Conservation (phyloP, 352 stramenopile genomes). For the Phytophthora hibernalis region DNA sequence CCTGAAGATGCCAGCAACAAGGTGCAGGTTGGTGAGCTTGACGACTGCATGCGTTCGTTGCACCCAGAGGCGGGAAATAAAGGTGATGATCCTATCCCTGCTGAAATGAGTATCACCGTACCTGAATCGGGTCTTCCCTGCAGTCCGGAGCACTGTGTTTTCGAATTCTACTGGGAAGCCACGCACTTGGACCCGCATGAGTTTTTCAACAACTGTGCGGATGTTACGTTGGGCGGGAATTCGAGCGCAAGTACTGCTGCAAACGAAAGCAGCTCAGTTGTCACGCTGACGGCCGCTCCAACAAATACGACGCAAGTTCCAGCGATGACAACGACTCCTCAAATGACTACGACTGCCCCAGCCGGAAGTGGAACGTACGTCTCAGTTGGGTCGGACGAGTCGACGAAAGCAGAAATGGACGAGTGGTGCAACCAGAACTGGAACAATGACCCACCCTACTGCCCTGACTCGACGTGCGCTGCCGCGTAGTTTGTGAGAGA, state of each 20-base stretch:
- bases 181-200: conserved; percentile 39
- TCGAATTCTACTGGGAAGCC: conserved; percentile 45
- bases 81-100: conserved; percentile 36
- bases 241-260: conserved; percentile 5
- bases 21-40: conserved; percentile 38
- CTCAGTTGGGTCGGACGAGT: conserved; percentile 23
- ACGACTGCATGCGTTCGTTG: conserved; percentile 56
- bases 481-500: conserved; percentile 11
- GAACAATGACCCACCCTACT: conserved; percentile 38
- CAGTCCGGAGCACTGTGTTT: conserved; percentile 35
- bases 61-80: conserved; percentile 38
- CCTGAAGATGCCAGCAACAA: conserved; percentile 35
- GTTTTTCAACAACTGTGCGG: conserved; percentile 51
- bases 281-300: conserved; percentile 1
- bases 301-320: background rate
- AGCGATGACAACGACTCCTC: conserved; percentile 2
- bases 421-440: conserved; percentile 42
- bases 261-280: conserved; percentile 14
- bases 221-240: conserved; percentile 33
- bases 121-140: conserved; percentile 37
- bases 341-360: conserved; percentile 4
- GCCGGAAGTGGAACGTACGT: conserved; percentile 16
- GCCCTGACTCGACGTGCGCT: conserved; percentile 24
- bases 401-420: conserved; percentile 33
- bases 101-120: conserved; percentile 45